Conservation (phyloP, 75 land plant species). For the Gnetum montanum region DNA sequence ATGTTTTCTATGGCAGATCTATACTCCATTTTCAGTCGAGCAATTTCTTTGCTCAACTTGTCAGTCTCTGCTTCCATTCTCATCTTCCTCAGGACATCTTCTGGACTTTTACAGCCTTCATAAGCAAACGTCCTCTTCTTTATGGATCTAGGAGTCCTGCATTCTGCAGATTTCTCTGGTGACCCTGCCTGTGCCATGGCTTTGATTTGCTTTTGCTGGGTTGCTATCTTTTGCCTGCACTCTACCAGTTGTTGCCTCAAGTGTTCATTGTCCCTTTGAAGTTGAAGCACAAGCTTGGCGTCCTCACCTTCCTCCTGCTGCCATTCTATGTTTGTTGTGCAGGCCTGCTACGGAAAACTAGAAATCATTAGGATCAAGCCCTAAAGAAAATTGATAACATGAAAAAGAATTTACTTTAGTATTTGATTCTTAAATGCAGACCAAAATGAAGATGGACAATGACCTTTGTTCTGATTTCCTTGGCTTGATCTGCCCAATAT, state of each 20-base stretch:
- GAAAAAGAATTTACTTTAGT: too few relatives aligned
- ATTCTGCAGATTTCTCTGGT: slow-evolving; percentile 15
- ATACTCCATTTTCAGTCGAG: too few relatives aligned
- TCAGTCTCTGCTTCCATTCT: slow-evolving; percentile 47
- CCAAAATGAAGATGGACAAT: background rate
- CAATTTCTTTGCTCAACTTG: slow-evolving; percentile 4
- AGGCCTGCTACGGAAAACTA: slow-evolving; percentile 8
- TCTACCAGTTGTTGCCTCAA: slow-evolving; percentile 15
- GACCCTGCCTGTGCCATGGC: slow-evolving; percentile 18
- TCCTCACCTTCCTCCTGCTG: slow-evolving; percentile 38
- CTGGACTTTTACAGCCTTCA: slow-evolving; percentile 24
- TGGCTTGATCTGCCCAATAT: slow-evolving; percentile 24
- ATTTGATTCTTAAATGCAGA: background rate
- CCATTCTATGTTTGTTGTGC: slow-evolving; percentile 7
- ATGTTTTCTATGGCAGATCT: slow-evolving; percentile 36
- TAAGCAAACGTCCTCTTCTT: slow-evolving; percentile 17
- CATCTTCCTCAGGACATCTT: slow-evolving; percentile 26
- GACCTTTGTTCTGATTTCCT: slow-evolving; percentile 22
- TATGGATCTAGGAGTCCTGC: slow-evolving; percentile 29
- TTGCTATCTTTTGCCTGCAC: slow-evolving; percentile 29
- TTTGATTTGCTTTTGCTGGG: slow-evolving; percentile 38
- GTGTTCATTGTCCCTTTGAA: slow-evolving; percentile 23
- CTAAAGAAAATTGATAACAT: background rate
- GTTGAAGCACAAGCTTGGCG: slow-evolving; percentile 9
- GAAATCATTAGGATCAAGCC: background rate